Base-by-base conservation (phyloP, 495 filamentous ascomycete genomes). In the Trichoderma gamsii region DNA sequence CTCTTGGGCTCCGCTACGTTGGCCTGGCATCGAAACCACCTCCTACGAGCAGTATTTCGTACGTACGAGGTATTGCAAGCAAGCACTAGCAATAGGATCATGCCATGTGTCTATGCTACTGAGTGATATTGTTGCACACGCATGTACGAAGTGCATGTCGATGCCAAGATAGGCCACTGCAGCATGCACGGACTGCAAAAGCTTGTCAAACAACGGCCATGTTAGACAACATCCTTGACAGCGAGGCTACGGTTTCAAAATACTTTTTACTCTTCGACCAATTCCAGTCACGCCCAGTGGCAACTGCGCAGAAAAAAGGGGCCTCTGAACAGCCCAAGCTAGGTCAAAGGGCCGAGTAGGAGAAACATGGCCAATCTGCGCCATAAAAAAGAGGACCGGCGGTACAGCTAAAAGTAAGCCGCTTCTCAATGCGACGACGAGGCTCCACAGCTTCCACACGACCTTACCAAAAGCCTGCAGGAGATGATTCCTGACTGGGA, bases 311-410 rank as follows among this genome's bases (percentile, higher is more conserved):
- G 44, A 49, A 49, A 49, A 61, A 29, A 61, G 25, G 56, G 56
- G 56, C 23, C 56, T 61, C 1, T n/a, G 21, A 25, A 21, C 25
- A 32, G 13, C 15, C 56, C 56, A 61, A 61, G 56, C 56, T 61
- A 61, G 56, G 56, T 25, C 23, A 61, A 61, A 61, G 56, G 56
- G 56, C 56, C 56, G 56, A 61, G 56, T 61, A 32, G 27, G 23
- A 61, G 56, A 61, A 61, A 61, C 56, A 61, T 12, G n/a, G 56
- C 56, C 56, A 61, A 61, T 61, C 27, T 61, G 56, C 56, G 56
- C 56, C 9, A 61, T 27, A 16, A 18, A 38, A 29, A 61, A 12
- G 56, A 61, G 56, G 56, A 32, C 56, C 56, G 25, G 51, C 51
- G 16, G 16, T 38, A 38, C 35, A 38, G 35, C 35, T 38, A 38